A percentile compares a stretch with the other conserved stretches of the same genome.
Evolutionary conservation across 139 green algal genomes (phyloP).

Genomic region (Cymbomonas tetramitiformis): DNA sequence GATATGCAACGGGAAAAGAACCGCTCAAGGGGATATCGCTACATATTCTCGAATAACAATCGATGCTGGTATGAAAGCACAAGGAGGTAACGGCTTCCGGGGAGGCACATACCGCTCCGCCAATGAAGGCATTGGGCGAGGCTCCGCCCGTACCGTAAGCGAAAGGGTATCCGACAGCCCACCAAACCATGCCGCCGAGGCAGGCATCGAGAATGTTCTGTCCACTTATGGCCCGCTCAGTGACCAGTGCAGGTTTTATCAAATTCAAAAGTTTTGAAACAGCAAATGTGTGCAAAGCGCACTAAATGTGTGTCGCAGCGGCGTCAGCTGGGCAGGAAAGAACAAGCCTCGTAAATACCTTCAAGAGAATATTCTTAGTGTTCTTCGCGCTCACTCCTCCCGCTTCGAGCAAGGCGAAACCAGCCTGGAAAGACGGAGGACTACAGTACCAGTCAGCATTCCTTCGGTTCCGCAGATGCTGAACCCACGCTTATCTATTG

Average conservation of each 20-base stretch:
- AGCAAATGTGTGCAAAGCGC: no score
- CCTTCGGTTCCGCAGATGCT: neutral
- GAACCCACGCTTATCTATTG: neutral
- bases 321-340: no score
- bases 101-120: no score
- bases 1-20: no score
- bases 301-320: no score
- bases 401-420: constrained; percentile 74
- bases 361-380: constrained; percentile 79
- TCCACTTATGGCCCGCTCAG: no score
- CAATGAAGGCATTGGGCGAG: constrained; percentile 19
- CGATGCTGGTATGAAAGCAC: constrained; percentile 46
- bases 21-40: no score
- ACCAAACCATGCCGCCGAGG: constrained; percentile 50
- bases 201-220: constrained; percentile 62
- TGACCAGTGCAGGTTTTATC: no score
- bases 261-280: no score
- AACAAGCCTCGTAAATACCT: no score
- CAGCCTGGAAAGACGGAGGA: constrained; percentile 49
- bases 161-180: constrained; percentile 41
- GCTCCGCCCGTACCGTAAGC: constrained; percentile 35
- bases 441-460: neutral
- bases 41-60: no score
- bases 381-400: constrained; percentile 72
- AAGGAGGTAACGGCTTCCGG: no score